Evolutionary conservation across 2,329 filamentous ascomycete genomes (phyloP).

Genomic region (Trichophyton mentagrophytes): DNA sequence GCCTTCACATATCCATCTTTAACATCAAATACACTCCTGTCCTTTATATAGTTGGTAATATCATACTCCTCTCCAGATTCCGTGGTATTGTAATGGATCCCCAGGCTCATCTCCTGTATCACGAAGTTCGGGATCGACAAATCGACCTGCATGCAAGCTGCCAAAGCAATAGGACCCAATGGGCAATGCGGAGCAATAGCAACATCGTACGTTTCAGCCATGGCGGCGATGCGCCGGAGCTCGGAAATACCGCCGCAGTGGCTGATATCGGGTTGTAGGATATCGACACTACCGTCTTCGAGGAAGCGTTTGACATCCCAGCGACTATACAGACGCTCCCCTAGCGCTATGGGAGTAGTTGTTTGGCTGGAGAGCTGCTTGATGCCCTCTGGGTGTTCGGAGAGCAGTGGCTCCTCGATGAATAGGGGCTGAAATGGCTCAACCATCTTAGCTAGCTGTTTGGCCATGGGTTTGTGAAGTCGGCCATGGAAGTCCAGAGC

Average conservation of each 20-base stretch:
- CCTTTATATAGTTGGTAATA: constrained; percentile 52
- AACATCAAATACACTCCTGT: constrained; percentile 53
- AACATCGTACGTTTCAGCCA: constrained; percentile 62
- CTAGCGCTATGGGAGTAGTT: constrained; percentile 55
- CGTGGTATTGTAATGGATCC: constrained; percentile 57
- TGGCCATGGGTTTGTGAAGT: constrained; percentile 68
- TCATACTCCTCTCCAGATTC: constrained; percentile 42
- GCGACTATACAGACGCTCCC: constrained; percentile 56
- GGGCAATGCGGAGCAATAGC: constrained; percentile 63
- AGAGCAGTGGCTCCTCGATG: constrained; percentile 60
- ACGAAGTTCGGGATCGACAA: constrained; percentile 50
- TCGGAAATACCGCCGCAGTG: constrained; percentile 64
- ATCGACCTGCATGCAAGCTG: constrained; percentile 57
- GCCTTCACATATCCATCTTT: constrained; percentile 53
- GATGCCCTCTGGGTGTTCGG: constrained; percentile 55
- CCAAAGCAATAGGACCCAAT: constrained; percentile 58
- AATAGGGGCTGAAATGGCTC: constrained; percentile 60
- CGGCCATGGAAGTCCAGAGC: constrained; percentile 69
- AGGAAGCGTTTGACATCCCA: constrained; percentile 65
- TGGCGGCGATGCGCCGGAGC: constrained; percentile 53
- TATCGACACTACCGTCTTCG: constrained; percentile 54
- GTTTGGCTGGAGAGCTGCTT: constrained; percentile 47
- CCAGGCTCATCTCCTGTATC: constrained; percentile 45
- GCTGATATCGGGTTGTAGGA: constrained; percentile 60
- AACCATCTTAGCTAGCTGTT: constrained; percentile 55